These are phyloP conservation scores for Sporothrix inflata DNA, from an alignment of 2,329 filamentous ascomycete genomes.

Conservation along the genomic window DNA sequence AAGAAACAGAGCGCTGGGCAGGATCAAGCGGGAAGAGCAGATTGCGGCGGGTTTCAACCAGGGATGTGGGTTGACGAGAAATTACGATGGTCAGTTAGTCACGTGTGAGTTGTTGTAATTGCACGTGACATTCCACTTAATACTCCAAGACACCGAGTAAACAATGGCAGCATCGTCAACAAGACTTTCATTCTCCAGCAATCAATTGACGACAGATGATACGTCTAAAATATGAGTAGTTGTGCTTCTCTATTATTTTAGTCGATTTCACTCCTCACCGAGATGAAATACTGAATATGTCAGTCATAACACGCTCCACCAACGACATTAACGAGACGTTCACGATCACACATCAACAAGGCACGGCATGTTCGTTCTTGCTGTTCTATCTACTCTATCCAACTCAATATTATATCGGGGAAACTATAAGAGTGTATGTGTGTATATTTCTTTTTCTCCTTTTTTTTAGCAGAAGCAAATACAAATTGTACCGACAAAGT, in stretches of 20 bases:
- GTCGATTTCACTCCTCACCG: no score
- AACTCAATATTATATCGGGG: background rate
- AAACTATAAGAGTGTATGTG: no score
- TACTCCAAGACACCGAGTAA: background rate
- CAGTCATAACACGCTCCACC: no score
- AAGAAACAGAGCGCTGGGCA: conserved; percentile 13
- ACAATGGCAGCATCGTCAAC: conserved; percentile 1
- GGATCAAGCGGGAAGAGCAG: conserved; percentile 1
- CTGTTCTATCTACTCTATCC: background rate
- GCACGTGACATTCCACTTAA: background rate
- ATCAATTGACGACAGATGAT: background rate
- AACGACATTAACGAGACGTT: no score
- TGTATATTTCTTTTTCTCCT: no score
- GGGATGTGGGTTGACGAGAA: background rate
- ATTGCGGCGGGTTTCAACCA: background rate
- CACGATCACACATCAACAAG: no score
- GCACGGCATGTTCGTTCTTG: background rate
- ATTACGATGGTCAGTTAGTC: background rate
- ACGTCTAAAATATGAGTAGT: no score
- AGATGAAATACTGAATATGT: no score
- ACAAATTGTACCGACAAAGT: no score
- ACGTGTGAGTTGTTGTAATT: background rate
- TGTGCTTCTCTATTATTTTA: no score
- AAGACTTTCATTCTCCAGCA: background rate
- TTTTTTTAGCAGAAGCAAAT: no score